phyloP scores from a whole-genome alignment of 1,139 yeast species.

The Candida tropicalis region DNA sequence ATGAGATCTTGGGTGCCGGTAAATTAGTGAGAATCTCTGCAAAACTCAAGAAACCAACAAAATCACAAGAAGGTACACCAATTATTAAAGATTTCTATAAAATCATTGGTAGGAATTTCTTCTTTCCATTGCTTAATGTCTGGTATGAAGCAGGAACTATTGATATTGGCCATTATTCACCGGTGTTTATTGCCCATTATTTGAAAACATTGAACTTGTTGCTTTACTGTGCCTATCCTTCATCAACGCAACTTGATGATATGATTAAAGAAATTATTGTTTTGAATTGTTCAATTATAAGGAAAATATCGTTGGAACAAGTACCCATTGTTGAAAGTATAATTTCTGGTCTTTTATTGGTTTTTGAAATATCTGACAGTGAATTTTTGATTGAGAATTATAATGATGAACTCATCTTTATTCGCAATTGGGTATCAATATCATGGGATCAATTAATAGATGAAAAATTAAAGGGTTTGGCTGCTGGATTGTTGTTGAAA shows the following conservation, averaged over 20 bases:
- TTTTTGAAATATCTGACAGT: constrained; percentile 48
- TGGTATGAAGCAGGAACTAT: constrained; percentile 54
- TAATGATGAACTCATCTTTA: constrained; percentile 31
- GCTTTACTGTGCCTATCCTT: constrained; percentile 60
- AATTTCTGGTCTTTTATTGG: constrained; percentile 48
- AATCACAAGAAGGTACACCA: constrained; percentile 15
- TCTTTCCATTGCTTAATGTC: constrained; percentile 56
- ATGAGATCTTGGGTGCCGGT: constrained; percentile 43
- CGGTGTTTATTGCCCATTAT: constrained; percentile 59
- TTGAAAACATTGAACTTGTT: constrained; percentile 59
- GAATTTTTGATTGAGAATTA: constrained; percentile 32
- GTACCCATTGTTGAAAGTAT: constrained; percentile 47
- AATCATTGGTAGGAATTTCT: constrained; percentile 48
- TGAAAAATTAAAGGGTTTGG: constrained; percentile 44
- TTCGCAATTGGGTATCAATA: constrained; percentile 43
- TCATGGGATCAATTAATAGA: constrained; percentile 53
- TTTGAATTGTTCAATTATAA: constrained; percentile 33
- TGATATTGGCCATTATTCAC: constrained; percentile 56
- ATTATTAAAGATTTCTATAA: constrained; percentile 41
- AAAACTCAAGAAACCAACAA: constrained; percentile 12
- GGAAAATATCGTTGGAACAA: constrained; percentile 27
- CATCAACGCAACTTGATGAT: constrained; percentile 50
- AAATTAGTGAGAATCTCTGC: constrained; percentile 53
- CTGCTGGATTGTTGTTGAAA: constrained; percentile 52
- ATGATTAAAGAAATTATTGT: constrained; percentile 59